Percentiles rank a stretch among this genome's conserved stretches.
Conservation (phyloP, 257 asterid genomes). For the Solanum lycopersicoides region DNA sequence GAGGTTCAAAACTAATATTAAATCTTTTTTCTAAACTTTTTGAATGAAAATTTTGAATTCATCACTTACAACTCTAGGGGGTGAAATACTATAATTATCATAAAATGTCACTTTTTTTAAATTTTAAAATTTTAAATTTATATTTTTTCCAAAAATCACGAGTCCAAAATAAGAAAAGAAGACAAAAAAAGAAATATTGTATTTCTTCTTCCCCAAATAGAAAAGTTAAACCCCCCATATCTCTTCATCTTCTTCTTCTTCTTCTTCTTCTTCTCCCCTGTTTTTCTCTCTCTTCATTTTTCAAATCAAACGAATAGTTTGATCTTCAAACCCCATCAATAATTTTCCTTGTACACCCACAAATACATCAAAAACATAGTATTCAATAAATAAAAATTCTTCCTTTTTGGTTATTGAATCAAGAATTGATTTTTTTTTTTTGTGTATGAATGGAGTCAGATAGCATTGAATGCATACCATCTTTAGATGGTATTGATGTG, state of each 20-base stretch:
- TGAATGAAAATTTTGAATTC: rapidly evolving
- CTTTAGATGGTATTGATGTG: conserved; percentile 7
- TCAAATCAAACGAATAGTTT: background rate
- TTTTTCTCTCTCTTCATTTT: background rate
- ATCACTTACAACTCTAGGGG: too few relatives aligned
- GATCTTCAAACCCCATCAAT: background rate
- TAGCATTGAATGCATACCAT: conserved; percentile 34
- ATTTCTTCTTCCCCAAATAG: background rate
- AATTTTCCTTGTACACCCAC: background rate
- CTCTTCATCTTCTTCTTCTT: too few relatives aligned
- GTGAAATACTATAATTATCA: too few relatives aligned
- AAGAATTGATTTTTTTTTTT: background rate
- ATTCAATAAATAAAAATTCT: background rate
- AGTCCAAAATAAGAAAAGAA: too few relatives aligned
- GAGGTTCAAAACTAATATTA: too few relatives aligned
- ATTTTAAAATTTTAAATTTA: too few relatives aligned
- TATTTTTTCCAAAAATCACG: too few relatives aligned
- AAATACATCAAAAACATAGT: background rate
- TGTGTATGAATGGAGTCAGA: conserved; percentile 19
- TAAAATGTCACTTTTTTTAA: too few relatives aligned
- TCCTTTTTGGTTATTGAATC: background rate
- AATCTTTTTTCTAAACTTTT: too few relatives aligned
- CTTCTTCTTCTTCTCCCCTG: background rate
- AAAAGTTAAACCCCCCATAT: background rate
- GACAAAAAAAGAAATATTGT: too few relatives aligned